A percentile compares a stretch with the other conserved stretches of the same genome.
Evolutionary conservation across 371 early-diverging fungal genomes (phyloP).

Genomic region (Zychaea mexicana): DNA sequence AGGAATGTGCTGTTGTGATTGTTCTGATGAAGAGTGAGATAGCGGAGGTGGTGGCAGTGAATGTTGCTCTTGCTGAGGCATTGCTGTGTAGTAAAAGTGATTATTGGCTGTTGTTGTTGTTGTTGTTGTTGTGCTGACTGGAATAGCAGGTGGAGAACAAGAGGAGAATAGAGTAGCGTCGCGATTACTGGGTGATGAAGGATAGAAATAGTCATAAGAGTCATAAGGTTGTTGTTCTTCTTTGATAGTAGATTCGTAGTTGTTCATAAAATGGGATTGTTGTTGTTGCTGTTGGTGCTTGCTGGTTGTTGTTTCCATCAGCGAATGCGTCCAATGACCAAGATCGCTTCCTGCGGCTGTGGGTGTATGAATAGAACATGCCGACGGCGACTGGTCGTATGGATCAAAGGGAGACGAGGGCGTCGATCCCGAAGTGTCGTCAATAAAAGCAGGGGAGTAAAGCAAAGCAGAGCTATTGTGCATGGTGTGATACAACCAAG

Average conservation of each 20-base stretch:
- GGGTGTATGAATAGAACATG: conserved; percentile 1
- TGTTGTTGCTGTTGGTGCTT: background rate
- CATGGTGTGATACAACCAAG: background rate
- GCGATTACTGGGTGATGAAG: background rate
- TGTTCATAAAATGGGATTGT: background rate
- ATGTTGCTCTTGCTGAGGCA: background rate
- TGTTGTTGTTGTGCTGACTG: background rate
- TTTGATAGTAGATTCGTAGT: background rate
- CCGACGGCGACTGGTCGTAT: background rate
- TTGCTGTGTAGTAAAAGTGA: background rate
- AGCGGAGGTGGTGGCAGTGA: background rate
- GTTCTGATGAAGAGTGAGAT: background rate
- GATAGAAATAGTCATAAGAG: conserved; percentile 3
- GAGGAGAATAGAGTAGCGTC: background rate
- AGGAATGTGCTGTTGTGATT: background rate
- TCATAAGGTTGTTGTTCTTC: conserved; percentile 2
- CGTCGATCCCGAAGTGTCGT: background rate
- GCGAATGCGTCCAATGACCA: background rate
- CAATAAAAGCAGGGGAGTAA: background rate
- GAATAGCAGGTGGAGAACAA: no score
- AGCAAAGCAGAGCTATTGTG: background rate
- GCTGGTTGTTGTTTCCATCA: background rate
- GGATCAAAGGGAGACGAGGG: background rate
- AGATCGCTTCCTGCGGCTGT: background rate
- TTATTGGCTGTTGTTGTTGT: background rate